phyloP scores from a whole-genome alignment of 2,329 filamentous ascomycete genomes.

The Xylariaceae sp. region DNA sequence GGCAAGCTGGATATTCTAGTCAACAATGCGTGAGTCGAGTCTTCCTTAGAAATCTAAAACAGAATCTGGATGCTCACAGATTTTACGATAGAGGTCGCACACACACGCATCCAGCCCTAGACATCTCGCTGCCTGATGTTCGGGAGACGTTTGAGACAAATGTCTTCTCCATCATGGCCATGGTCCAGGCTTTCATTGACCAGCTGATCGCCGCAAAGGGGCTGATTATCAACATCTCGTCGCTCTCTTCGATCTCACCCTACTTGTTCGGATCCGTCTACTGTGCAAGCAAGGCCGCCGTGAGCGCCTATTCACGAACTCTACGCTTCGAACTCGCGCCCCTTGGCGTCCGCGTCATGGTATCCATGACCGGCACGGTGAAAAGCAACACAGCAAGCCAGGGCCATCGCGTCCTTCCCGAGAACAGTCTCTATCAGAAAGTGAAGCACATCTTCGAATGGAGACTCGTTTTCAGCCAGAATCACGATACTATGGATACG shows the following conservation, averaged over 20 bases:
- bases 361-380: slow-evolving; percentile 51
- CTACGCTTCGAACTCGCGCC: slow-evolving; percentile 50
- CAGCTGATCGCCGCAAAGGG: slow-evolving; percentile 47
- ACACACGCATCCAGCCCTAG: slow-evolving; percentile 47
- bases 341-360: slow-evolving; percentile 52
- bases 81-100: slow-evolving; percentile 41
- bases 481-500: slow-evolving; percentile 40
- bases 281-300: slow-evolving; percentile 51
- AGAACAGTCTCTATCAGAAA: slow-evolving; percentile 43
- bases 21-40: slow-evolving; percentile 49
- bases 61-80: slow-evolving; percentile 9
- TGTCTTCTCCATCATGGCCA: slow-evolving; percentile 53
- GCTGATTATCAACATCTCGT: slow-evolving; percentile 52
- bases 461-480: slow-evolving; percentile 46
- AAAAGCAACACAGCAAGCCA: slow-evolving; percentile 45
- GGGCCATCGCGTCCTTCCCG: slow-evolving; percentile 38
- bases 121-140: slow-evolving; percentile 48
- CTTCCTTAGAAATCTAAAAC: background rate
- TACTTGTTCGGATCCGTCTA: slow-evolving; percentile 52
- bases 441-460: slow-evolving; percentile 43
- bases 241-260: slow-evolving; percentile 44
- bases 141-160: slow-evolving; percentile 53
- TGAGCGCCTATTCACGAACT: slow-evolving; percentile 48
- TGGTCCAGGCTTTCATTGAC: slow-evolving; percentile 46
- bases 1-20: slow-evolving; percentile 54